Percentiles rank a stretch among this genome's conserved stretches.
Conservation (phyloP, 169 alveolate genomes). For the Eimeria acervulina region DNA sequence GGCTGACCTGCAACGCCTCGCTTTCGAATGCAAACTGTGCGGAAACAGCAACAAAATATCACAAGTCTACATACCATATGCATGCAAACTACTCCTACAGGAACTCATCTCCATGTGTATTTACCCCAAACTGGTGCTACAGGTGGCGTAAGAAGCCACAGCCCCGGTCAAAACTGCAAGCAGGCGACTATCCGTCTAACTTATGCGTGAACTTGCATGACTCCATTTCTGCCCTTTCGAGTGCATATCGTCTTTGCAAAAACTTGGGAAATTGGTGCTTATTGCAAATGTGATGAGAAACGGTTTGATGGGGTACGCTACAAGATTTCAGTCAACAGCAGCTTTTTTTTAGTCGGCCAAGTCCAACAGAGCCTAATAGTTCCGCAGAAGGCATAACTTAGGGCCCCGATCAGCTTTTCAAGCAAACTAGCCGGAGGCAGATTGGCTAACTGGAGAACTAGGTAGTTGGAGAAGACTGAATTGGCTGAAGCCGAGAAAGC, state of each 20-base stretch:
- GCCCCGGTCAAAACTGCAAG: neutral
- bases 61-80: slow-evolving; percentile 98
- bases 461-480: neutral
- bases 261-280: neutral
- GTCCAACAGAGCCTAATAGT: too few species aligned
- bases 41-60: slow-evolving; percentile 86
- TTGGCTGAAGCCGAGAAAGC: neutral
- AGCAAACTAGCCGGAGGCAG: neutral
- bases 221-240: neutral
- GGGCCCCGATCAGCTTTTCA: too few species aligned
- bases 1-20: slow-evolving; percentile 96
- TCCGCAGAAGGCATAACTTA: too few species aligned
- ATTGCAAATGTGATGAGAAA: neutral
- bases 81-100: slow-evolving; percentile 98
- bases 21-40: slow-evolving; percentile 83
- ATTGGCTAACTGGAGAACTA: neutral
- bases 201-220: neutral
- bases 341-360: too few species aligned
- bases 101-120: slow-evolving; percentile 99
- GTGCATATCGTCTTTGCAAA: neutral
- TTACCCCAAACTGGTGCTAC: slow-evolving; percentile 96
- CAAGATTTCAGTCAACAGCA: neutral
- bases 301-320: neutral
- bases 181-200: neutral
- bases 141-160: slow-evolving; percentile 67